Evolutionary conservation across 1,139 yeast species (phyloP).

Genomic region (Kodamaea sp.): DNA sequence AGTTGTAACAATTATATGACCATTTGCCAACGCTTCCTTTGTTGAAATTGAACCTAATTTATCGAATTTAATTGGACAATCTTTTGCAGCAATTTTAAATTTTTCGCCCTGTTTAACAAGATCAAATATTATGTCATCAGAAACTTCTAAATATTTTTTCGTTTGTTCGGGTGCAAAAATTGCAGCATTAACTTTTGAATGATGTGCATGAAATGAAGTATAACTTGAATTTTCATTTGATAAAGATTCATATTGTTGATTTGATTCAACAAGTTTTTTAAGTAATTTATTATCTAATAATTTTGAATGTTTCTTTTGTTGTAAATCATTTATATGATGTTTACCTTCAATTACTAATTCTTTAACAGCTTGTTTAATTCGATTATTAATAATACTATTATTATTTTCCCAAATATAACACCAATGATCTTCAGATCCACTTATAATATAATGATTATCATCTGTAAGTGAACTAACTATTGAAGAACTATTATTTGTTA

Average conservation of each 20-base stretch:
- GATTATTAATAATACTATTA: conserved; percentile 39
- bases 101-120: conserved; percentile 33
- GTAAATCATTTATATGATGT: conserved; percentile 31
- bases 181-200: conserved; percentile 69
- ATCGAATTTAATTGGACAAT: background rate
- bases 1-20: conserved; percentile 66
- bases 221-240: conserved; percentile 52
- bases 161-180: conserved; percentile 77
- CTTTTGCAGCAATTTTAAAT: conserved; percentile 1
- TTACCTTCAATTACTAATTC: conserved; percentile 38
- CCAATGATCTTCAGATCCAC: conserved; percentile 70
- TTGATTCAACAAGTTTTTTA: conserved; percentile 26
- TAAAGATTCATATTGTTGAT: conserved; percentile 24
- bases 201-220: conserved; percentile 75
- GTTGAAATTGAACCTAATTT: background rate
- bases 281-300: conserved; percentile 34
- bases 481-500: conserved; percentile 65
- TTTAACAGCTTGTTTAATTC: conserved; percentile 30
- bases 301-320: conserved; percentile 31
- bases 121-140: conserved; percentile 78
- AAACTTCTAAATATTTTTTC: conserved; percentile 57
- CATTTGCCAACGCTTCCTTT: conserved; percentile 14
- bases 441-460: conserved; percentile 47
- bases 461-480: conserved; percentile 65
- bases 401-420: conserved; percentile 66